Evolutionary conservation across 441 rosid species (phyloP).

Genomic region (Populus hybrid): DNA sequence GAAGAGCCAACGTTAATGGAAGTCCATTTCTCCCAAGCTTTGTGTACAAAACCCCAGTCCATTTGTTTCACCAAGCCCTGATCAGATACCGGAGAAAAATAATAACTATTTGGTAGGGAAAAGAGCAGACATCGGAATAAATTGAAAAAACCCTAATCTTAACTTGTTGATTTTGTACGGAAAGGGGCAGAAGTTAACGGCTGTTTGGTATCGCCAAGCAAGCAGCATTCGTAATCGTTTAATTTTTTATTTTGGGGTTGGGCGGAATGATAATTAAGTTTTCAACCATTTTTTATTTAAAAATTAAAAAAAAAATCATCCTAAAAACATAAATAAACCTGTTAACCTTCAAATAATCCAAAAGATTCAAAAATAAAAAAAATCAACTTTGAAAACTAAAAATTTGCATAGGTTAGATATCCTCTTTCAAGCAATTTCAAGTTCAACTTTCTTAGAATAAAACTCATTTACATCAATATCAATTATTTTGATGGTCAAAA

Average conservation of each 20-base stretch:
- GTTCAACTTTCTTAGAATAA: fast-evolving
- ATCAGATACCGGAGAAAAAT: no score
- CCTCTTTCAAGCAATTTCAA: no score
- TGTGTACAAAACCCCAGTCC: slow-evolving; percentile 58
- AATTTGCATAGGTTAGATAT: no score
- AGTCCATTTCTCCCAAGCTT: slow-evolving; percentile 86
- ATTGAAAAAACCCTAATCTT: not conserved
- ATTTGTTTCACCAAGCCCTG: slow-evolving; percentile 6
- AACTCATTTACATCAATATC: fast-evolving
- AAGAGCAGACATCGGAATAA: not conserved
- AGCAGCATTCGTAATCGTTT: not conserved
- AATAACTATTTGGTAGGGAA: not conserved
- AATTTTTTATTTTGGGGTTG: not conserved
- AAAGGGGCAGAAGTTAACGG: not conserved
- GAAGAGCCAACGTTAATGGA: slow-evolving; percentile 53
- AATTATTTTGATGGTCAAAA: no score
- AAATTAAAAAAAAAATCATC: not conserved
- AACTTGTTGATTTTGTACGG: not conserved
- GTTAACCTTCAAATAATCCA: not conserved
- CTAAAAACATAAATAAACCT: no score
- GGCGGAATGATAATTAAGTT: not conserved
- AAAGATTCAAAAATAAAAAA: no score
- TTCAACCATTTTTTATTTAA: not conserved
- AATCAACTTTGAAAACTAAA: not conserved
- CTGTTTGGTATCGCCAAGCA: not conserved